Base-by-base conservation (phyloP, 2,329 filamentous ascomycete genomes). In the Exutisphaerella laricina region DNA sequence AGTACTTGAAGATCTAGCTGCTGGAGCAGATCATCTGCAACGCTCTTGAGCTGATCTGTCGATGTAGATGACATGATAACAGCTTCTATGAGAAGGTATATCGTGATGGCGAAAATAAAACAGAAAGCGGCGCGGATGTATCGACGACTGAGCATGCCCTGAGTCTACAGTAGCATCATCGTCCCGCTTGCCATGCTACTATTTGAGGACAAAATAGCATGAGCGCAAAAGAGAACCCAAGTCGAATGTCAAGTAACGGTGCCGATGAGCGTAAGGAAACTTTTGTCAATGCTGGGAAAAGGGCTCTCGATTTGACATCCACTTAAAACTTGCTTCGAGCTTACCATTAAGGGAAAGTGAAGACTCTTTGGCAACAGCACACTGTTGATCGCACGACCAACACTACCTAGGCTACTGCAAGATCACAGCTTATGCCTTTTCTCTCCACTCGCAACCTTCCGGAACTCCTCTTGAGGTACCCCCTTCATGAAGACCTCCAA, bases 341-440 rank as follows among this genome's bases (percentile, higher is more conserved):
- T n/a, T n/a, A n/a, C n/a, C n/a, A n/a, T n/a, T n/a, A n/a, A n/a
- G n/a, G n/a, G n/a, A n/a, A n/a, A n/a, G n/a, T n/a, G n/a, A n/a
- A n/a, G n/a, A n/a, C n/a, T n/a, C n/a, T n/a, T n/a, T n/a, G n/a
- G n/a, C n/a, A n/a, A n/a, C 30, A 18, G 3, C 10, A 7, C 30
- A 12, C 20, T 20, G 12, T 35, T 12, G 1, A 5, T n/a, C 12
- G 14, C 10, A 10, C 3, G 2, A 32, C 16, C 7, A 3, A 32
- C 29, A 35, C 26, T n/a, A n/a, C n/a, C n/a, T n/a, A n/a, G n/a
- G n/a, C n/a, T n/a, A n/a, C n/a, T n/a, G n/a, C n/a, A n/a, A 28
- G 12, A 38, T 20, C 41, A 95, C 64, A 97, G 69, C 72, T 97
- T 97, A 70, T 98, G 92, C 63, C 82, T 87, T 79, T 96, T 97